Evolutionary conservation across 2,329 filamentous ascomycete genomes (phyloP).

Genomic region (Botrytis aclada): DNA sequence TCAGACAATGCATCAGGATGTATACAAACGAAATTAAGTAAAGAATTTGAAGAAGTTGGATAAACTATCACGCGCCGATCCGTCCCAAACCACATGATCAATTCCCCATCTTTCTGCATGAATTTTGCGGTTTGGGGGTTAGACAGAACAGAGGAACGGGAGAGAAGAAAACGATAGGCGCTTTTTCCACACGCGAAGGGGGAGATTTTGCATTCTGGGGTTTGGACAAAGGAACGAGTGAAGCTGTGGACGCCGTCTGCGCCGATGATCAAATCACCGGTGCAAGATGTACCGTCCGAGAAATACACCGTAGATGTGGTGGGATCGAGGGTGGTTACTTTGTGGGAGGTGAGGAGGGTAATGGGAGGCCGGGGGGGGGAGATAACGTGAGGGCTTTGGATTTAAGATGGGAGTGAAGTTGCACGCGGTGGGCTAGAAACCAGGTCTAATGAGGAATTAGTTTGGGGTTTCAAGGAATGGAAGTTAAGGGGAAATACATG

Average conservation of each 20-base stretch:
- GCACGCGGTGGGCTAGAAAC: conserved; percentile 52
- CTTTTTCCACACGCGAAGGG: conserved; percentile 25
- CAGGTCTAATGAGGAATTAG: conserved; percentile 38
- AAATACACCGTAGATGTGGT: conserved; percentile 44
- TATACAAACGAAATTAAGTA: conserved; percentile 51
- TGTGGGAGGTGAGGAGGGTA: conserved; percentile 43
- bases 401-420: conserved; percentile 53
- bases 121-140: conserved; percentile 40
- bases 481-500: conserved; percentile 32
- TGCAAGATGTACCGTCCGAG: conserved; percentile 41
- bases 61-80: conserved; percentile 49
- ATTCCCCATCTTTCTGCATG: conserved; percentile 33
- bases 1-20: conserved; percentile 45
- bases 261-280: neutral
- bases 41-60: conserved; percentile 45
- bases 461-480: neutral
- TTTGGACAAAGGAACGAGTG: neutral
- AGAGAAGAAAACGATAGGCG: conserved; percentile 31
- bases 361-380: conserved; percentile 39
- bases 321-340: conserved; percentile 45
- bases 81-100: conserved; percentile 43
- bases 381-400: conserved; percentile 42
- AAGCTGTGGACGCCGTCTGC: conserved; percentile 9
- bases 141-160: conserved; percentile 29
- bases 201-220: neutral